A percentile compares a stretch with the other conserved stretches of the same genome.
Conservation (phyloP, 345 rosid species). For the Dimocarpus longan region DNA sequence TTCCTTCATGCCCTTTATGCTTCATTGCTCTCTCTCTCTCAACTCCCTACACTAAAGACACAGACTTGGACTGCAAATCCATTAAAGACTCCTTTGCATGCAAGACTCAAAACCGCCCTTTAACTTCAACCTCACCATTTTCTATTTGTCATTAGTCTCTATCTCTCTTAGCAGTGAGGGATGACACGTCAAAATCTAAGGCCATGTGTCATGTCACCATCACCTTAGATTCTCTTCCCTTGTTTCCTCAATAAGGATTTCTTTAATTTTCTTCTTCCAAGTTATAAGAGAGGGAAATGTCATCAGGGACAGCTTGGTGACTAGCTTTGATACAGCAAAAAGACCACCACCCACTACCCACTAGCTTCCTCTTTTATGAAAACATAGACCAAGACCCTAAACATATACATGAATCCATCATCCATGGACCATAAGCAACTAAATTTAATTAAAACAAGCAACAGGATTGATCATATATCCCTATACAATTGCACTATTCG, state of each 20-base stretch:
- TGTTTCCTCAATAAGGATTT: conserved; percentile 41
- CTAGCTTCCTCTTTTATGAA: conserved; percentile 23
- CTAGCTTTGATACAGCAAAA: neutral
- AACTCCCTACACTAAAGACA: neutral
- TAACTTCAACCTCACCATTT: neutral
- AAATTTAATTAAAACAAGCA: neutral
- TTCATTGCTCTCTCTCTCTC: neutral
- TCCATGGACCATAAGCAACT: no score
- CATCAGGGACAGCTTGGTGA: conserved; percentile 14
- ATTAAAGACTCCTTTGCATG: conserved; percentile 25
- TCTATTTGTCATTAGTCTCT: conserved; percentile 25
- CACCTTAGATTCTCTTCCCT: conserved; percentile 39
- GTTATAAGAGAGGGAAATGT: neutral
- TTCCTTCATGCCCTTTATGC: neutral
- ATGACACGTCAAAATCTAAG: conserved; percentile 47
- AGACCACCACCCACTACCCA: neutral
- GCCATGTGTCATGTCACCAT: conserved; percentile 42
- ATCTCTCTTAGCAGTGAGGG: conserved; percentile 6
- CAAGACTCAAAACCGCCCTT: neutral
- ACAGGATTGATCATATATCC: neutral
- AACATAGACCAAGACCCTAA: neutral
- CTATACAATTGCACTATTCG: neutral
- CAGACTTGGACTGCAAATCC: conserved; percentile 13
- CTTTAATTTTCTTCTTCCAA: conserved; percentile 19
- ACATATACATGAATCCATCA: no score